These are phyloP conservation scores for Fomes fomentarius DNA, from an alignment of 1,284 basidiomycete species.

Conservation along the genomic window DNA sequence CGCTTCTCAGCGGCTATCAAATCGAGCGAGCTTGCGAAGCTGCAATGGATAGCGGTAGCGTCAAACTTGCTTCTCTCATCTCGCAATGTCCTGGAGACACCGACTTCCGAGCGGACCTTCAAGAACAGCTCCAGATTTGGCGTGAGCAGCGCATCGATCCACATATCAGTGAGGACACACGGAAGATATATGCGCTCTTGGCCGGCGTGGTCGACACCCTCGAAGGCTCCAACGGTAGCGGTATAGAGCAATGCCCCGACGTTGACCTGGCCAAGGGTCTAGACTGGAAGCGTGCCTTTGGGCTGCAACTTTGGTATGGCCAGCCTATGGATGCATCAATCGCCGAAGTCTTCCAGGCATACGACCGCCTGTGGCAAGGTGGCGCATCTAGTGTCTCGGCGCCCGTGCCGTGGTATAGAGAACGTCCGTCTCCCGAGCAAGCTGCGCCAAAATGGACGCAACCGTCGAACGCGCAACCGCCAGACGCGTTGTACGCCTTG, in stretches of 20 bases:
- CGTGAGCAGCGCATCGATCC: slow-evolving; percentile 75
- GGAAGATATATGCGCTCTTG: slow-evolving; percentile 86
- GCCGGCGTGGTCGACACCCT: slow-evolving; percentile 77
- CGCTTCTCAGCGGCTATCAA: slow-evolving; percentile 87
- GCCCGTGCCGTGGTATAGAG: slow-evolving; percentile 76
- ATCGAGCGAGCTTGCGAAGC: slow-evolving; percentile 81
- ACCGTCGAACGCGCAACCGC: slow-evolving; percentile 39
- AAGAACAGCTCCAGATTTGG: slow-evolving; percentile 86
- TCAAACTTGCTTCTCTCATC: slow-evolving; percentile 91
- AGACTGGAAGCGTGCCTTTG: slow-evolving; percentile 96
- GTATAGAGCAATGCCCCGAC: slow-evolving; percentile 63
- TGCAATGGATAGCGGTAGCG: slow-evolving; percentile 77
- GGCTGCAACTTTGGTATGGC: slow-evolving; percentile 90
- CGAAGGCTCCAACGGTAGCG: slow-evolving; percentile 58
- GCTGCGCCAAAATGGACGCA: slow-evolving; percentile 39
- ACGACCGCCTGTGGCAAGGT: slow-evolving; percentile 57
- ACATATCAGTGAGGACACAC: slow-evolving; percentile 71
- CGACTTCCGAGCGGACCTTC: slow-evolving; percentile 77
- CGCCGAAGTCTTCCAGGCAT: slow-evolving; percentile 70
- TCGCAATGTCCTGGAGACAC: slow-evolving; percentile 87
- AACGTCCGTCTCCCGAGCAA: slow-evolving; percentile 32
- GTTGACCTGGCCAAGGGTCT: slow-evolving; percentile 78
- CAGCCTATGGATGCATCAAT: slow-evolving; percentile 76
- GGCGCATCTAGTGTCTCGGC: slow-evolving; percentile 49
- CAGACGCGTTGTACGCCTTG: slow-evolving; percentile 84